Percentiles rank a stretch among this genome's conserved stretches.
These are phyloP conservation scores for Phaffia tasmanica DNA, from an alignment of 768 basidiomycete genomes.

Conservation along the genomic window DNA sequence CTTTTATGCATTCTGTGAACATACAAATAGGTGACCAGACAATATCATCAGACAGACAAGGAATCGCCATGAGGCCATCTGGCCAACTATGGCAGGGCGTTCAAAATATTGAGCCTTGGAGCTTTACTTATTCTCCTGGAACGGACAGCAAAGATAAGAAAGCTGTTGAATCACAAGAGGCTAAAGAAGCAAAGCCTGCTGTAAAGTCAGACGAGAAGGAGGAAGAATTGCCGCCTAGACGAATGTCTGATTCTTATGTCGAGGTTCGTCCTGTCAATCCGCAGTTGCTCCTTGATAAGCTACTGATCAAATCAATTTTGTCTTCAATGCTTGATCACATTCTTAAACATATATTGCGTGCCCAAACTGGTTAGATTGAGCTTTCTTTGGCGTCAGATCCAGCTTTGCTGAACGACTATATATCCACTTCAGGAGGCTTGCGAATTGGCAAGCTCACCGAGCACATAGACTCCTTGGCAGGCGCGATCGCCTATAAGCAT, in stretches of 20 bases:
- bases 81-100: constrained; percentile 10
- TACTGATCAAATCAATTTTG: background rate
- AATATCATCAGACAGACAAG: background rate
- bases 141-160: background rate
- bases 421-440: constrained; percentile 20
- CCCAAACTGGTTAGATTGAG: background rate
- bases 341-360: background rate
- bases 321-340: background rate
- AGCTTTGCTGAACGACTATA: constrained; percentile 9
- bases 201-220: background rate
- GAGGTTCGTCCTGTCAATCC: constrained; percentile 7
- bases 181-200: background rate
- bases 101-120: constrained; percentile 10
- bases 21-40: background rate
- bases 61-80: constrained; percentile 19
- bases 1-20: background rate
- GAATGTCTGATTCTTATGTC: constrained; percentile 17
- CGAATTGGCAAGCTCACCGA: constrained; percentile 23
- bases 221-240: background rate
- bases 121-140: constrained; percentile 16
- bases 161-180: background rate
- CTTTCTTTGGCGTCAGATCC: constrained; percentile 13
- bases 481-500: constrained; percentile 20
- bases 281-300: background rate
- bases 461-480: constrained; percentile 23